phyloP scores from a whole-genome alignment of 176 grass and related monocot species.

The Zoysia japonica region DNA sequence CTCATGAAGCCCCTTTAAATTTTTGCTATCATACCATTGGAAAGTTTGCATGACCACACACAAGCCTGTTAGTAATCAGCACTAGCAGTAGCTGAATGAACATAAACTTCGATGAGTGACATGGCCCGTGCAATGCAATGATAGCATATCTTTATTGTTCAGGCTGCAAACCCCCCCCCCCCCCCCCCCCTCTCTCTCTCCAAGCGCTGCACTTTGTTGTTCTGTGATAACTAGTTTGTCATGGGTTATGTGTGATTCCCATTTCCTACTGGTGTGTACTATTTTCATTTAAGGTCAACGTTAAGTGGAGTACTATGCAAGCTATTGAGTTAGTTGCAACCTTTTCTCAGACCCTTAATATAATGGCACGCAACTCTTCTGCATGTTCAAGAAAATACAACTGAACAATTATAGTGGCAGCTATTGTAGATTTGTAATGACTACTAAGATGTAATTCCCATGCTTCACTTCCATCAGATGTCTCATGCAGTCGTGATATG shows the following conservation, averaged over 20 bases:
- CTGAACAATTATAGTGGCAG: too few species aligned
- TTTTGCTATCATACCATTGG: neutral
- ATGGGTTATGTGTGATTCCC: neutral
- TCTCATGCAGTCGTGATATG: slow-evolving; percentile 26
- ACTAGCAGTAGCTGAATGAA: neutral
- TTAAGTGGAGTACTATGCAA: neutral
- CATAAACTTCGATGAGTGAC: neutral
- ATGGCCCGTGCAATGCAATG: neutral
- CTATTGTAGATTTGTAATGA: neutral
- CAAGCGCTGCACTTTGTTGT: neutral
- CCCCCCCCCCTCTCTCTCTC: too few species aligned
- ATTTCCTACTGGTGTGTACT: neutral
- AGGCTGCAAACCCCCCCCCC: neutral
- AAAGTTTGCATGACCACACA: neutral
- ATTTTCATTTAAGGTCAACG: neutral
- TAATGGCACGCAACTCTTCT: neutral
- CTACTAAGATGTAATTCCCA: slow-evolving; percentile 12
- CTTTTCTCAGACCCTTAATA: neutral
- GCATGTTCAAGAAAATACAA: too few species aligned
- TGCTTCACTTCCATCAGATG: neutral
- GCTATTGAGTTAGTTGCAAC: neutral
- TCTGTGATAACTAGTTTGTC: neutral
- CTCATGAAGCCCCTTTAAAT: neutral
- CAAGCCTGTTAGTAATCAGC: neutral
- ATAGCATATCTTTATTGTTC: neutral